phyloP scores from a whole-genome alignment of 2,329 filamentous ascomycete genomes.

The Fusarium newnesense region DNA sequence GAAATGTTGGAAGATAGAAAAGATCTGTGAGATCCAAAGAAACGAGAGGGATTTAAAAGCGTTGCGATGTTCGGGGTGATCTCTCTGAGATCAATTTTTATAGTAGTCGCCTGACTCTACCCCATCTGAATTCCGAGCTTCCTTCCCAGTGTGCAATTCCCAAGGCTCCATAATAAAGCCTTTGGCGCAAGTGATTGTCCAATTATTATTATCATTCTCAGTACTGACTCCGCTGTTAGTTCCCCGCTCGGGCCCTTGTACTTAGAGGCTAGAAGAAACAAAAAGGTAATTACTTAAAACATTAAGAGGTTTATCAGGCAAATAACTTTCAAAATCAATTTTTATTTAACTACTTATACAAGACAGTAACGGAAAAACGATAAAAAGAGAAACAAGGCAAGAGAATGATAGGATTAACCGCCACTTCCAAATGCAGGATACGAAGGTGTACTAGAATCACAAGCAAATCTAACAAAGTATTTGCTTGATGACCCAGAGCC shows the following conservation, averaged over 20 bases:
- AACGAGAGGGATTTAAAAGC: not conserved
- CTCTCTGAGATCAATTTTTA: not conserved
- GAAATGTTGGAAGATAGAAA: too few species aligned
- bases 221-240: not conserved
- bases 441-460: not conserved
- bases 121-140: not conserved
- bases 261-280: too few species aligned
- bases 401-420: not conserved
- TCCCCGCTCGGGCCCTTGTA: not conserved
- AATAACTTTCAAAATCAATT: not conserved
- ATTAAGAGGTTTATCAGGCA: not conserved
- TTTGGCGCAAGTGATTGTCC: accelerated
- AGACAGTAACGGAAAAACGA: accelerated
- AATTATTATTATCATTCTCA: not conserved
- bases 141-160: not conserved
- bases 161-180: not conserved
- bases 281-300: too few species aligned
- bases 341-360: not conserved
- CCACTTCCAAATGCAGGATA: not conserved
- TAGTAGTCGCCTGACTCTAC: not conserved
- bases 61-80: not conserved
- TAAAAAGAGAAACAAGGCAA: not conserved
- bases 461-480: constrained; percentile 7
- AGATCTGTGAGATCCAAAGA: not conserved
- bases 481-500: not conserved